These are phyloP conservation scores for Nepenthes alata DNA, from an alignment of 179 eudicot species.

Conservation along the genomic window DNA sequence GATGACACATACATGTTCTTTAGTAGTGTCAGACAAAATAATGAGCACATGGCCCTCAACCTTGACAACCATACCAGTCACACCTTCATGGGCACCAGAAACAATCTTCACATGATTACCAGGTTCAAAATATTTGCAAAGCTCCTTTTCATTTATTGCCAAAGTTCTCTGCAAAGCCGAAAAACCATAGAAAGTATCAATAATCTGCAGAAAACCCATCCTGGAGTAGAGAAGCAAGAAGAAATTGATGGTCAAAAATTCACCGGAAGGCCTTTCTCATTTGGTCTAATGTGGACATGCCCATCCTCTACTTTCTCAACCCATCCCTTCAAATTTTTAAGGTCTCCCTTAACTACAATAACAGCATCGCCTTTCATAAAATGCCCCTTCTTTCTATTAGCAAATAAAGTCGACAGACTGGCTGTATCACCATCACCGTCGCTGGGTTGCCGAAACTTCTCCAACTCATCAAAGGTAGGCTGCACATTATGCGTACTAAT, in stretches of 20 bases:
- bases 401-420: slow-evolving; percentile 67
- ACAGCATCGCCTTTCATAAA: slow-evolving; percentile 97
- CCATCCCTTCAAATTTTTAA: slow-evolving; percentile 80
- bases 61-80: slow-evolving; percentile 95
- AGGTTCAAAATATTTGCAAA: slow-evolving; percentile 91
- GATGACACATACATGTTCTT: slow-evolving; percentile 61
- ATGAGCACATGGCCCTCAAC: slow-evolving; percentile 84
- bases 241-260: not conserved
- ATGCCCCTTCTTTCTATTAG: slow-evolving; percentile 95
- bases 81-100: slow-evolving; percentile 89
- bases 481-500: slow-evolving; percentile 70
- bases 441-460: slow-evolving; percentile 75
- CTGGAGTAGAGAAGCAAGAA: not conserved
- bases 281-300: slow-evolving; percentile 77
- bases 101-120: slow-evolving; percentile 98
- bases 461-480: slow-evolving; percentile 92
- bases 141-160: slow-evolving; percentile 78
- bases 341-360: slow-evolving; percentile 85
- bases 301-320: slow-evolving; percentile 98
- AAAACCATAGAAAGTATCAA: slow-evolving; percentile 5
- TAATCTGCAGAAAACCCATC: not conserved
- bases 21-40: slow-evolving; percentile 86
- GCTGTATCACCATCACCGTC: slow-evolving; percentile 93
- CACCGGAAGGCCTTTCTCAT: slow-evolving; percentile 75
- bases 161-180: slow-evolving; percentile 53